A percentile compares a stretch with the other conserved stretches of the same genome.
These are phyloP conservation scores for Alternaria rosae DNA, from an alignment of 2,329 filamentous ascomycete species.

Conservation along the genomic window DNA sequence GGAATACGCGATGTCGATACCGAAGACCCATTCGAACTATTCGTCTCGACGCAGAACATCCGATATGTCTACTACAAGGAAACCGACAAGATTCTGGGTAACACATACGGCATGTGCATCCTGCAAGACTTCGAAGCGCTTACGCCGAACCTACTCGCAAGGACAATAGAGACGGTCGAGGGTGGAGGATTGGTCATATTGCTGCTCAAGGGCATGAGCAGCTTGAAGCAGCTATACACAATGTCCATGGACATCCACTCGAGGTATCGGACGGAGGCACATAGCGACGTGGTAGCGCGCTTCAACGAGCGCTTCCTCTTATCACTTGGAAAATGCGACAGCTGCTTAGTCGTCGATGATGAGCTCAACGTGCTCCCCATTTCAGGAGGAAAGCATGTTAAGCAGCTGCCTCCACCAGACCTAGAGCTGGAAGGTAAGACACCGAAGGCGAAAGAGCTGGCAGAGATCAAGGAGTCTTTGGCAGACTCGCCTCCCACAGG, in stretches of 20 bases:
- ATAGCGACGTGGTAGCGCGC: slow-evolving; percentile 90
- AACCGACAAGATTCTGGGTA: slow-evolving; percentile 97
- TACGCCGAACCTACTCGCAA: slow-evolving; percentile 93
- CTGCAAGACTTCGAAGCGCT: slow-evolving; percentile 97
- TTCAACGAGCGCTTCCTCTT: slow-evolving; percentile 99
- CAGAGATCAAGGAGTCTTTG: slow-evolving; percentile 85
- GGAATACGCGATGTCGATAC: slow-evolving; percentile 90
- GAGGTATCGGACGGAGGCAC: slow-evolving; percentile 93
- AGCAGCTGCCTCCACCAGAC: slow-evolving; percentile 78
- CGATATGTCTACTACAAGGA: slow-evolving; percentile 99
- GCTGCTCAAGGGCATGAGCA: slow-evolving; percentile 94
- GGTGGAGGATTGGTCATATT: slow-evolving; percentile 91
- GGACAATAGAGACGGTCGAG: slow-evolving; percentile 97
- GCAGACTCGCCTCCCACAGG: slow-evolving; percentile 87
- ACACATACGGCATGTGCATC: slow-evolving; percentile 98
- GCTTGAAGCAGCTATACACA: slow-evolving; percentile 95
- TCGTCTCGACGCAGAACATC: slow-evolving; percentile 95
- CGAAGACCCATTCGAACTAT: slow-evolving; percentile 96
- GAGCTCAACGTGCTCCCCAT: slow-evolving; percentile 97
- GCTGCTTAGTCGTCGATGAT: slow-evolving; percentile 95
- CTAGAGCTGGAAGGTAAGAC: slow-evolving; percentile 75
- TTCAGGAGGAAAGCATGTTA: slow-evolving; percentile 90
- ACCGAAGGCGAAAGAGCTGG: slow-evolving; percentile 76
- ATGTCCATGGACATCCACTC: slow-evolving; percentile 98
- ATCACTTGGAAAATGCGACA: slow-evolving; percentile 92